These are phyloP conservation scores for Neophaeococcomyces aloes DNA, from an alignment of 2,329 filamentous ascomycete genomes.

Conservation along the genomic window DNA sequence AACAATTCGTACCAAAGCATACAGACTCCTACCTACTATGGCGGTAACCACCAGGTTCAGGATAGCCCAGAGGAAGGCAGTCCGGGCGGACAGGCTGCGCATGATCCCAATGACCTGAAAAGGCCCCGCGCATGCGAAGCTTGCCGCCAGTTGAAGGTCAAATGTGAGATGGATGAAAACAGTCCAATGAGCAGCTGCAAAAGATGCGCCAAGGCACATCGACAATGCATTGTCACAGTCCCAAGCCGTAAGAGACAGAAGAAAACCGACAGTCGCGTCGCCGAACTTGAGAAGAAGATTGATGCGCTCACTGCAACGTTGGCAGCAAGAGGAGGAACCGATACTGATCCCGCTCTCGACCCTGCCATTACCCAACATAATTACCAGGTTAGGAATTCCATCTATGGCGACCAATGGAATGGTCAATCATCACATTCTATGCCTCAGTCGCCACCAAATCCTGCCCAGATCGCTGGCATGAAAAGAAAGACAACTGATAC, in stretches of 20 bases:
- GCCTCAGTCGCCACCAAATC: slow-evolving; percentile 11
- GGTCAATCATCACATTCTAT: slow-evolving; percentile 9
- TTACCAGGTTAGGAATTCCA: slow-evolving; percentile 9
- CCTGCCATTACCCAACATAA: slow-evolving; percentile 14
- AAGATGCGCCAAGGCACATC: slow-evolving; percentile 70
- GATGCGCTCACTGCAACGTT: slow-evolving; percentile 75
- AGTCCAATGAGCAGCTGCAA: slow-evolving; percentile 56
- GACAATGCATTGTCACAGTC: slow-evolving; percentile 65
- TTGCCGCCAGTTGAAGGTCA: slow-evolving; percentile 67
- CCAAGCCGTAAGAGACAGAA: slow-evolving; percentile 72
- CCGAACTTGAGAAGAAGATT: slow-evolving; percentile 86
- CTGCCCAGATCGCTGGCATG: slow-evolving; percentile 12
- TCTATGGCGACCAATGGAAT: slow-evolving; percentile 18
- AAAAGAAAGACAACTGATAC: slow-evolving; percentile 18
- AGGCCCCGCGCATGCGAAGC: slow-evolving; percentile 64
- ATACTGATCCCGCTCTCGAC: slow-evolving; percentile 18
- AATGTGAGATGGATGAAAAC: slow-evolving; percentile 64
- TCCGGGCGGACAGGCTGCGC: slow-evolving; percentile 19
- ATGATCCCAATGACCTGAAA: slow-evolving; percentile 44
- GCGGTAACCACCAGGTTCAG: slow-evolving; percentile 14
- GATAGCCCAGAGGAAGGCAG: slow-evolving; percentile 17
- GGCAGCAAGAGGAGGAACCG: slow-evolving; percentile 42
- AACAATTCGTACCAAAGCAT: slow-evolving; percentile 20
- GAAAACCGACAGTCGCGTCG: slow-evolving; percentile 80
- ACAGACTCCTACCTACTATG: slow-evolving; percentile 19